Evolutionary conservation across 2,329 filamentous ascomycete species (phyloP).

Genomic region (Claviceps sp.): DNA sequence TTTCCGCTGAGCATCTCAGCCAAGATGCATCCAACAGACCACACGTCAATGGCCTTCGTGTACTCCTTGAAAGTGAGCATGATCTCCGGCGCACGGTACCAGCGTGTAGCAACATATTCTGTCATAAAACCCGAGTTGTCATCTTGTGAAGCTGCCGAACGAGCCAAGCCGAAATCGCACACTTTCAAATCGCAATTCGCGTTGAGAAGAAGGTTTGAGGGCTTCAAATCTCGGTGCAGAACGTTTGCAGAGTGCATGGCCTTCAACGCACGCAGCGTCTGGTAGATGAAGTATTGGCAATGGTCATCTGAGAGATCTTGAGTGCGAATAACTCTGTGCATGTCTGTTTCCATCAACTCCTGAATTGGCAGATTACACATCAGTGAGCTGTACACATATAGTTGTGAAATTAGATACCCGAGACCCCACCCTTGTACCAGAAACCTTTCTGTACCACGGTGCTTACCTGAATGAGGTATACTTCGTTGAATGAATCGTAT

Average conservation of each 20-base stretch:
- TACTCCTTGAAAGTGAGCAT: conserved; percentile 99
- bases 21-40: conserved; percentile 96
- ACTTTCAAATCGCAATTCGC: conserved; percentile 99
- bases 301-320: conserved; percentile 98
- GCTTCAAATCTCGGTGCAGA: conserved; percentile 92
- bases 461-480: conserved; percentile 90
- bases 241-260: conserved; percentile 99
- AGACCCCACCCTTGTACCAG: background rate
- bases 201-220: conserved; percentile 90
- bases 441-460: background rate
- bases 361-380: conserved; percentile 20
- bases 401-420: no score
- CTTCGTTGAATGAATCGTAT: conserved; percentile 93
- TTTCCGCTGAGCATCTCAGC: conserved; percentile 99
- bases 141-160: conserved; percentile 90
- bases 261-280: conserved; percentile 92
- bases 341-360: conserved; percentile 99
- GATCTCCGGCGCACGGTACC: conserved; percentile 98
- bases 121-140: conserved; percentile 99
- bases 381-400: background rate
- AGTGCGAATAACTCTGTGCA: conserved; percentile 97
- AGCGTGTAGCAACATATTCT: conserved; percentile 97
- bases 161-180: conserved; percentile 92
- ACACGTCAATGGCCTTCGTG: conserved; percentile 98
- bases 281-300: conserved; percentile 99